phyloP scores from a whole-genome alignment of 75 land plant genomes.

The Selaginella moellendorffii region DNA sequence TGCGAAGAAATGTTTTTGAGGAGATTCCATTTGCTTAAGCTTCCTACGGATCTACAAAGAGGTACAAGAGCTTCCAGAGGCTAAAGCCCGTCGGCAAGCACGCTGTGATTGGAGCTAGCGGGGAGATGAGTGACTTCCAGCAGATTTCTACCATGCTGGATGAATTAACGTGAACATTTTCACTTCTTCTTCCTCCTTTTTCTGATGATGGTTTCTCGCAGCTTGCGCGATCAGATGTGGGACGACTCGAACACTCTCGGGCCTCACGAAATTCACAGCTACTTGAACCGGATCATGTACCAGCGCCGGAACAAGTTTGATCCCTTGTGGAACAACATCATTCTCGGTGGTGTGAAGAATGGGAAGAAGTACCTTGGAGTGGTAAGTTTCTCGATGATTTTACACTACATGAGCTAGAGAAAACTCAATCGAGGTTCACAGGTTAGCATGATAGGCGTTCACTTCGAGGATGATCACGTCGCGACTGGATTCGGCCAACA shows the following conservation, averaged over 20 bases:
- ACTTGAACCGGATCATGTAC: slow-evolving; percentile 71
- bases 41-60: slow-evolving; percentile 85
- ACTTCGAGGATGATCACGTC: slow-evolving; percentile 75
- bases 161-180: slow-evolving; percentile 46
- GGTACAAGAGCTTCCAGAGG: slow-evolving; percentile 84
- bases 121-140: slow-evolving; percentile 94
- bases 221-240: slow-evolving; percentile 83
- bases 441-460: slow-evolving; percentile 92
- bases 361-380: slow-evolving; percentile 72
- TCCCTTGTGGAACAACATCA: slow-evolving; percentile 78
- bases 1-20: neutral
- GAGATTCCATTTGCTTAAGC: slow-evolving; percentile 27
- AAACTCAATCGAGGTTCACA: slow-evolving; percentile 12
- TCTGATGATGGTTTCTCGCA: slow-evolving; percentile 10
- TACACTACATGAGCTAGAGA: neutral
- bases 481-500: slow-evolving; percentile 94
- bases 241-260: slow-evolving; percentile 90
- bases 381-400: slow-evolving; percentile 20
- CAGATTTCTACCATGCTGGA: slow-evolving; percentile 57
- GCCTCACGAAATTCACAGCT: slow-evolving; percentile 73
- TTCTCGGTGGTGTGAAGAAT: slow-evolving; percentile 73
- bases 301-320: slow-evolving; percentile 82
- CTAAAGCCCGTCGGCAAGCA: slow-evolving; percentile 66
- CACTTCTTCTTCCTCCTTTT: neutral
- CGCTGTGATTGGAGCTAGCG: slow-evolving; percentile 79